Percentiles rank a stretch among this genome's conserved stretches.
Conservation (phyloP, 78 protist species). For the Creolimax fragrantissima region DNA sequence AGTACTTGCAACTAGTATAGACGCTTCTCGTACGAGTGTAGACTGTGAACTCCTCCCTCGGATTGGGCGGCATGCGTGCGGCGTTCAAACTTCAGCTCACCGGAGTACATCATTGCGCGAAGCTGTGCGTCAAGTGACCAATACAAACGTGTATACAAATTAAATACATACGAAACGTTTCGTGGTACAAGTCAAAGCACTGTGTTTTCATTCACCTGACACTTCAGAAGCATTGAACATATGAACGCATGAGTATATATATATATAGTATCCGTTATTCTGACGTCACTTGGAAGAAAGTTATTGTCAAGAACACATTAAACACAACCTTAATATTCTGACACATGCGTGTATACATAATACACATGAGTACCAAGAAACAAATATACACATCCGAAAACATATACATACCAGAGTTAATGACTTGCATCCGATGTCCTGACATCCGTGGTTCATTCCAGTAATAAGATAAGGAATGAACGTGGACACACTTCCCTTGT, state of each 20-base stretch:
- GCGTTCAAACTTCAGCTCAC: slow-evolving; percentile 60
- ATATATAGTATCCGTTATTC: too few species aligned
- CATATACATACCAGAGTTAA: background rate
- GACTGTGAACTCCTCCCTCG: slow-evolving; percentile 74
- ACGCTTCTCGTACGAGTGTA: slow-evolving; percentile 41
- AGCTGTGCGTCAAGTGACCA: background rate
- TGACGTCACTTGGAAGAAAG: too few species aligned
- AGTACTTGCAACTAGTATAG: background rate
- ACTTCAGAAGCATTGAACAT: too few species aligned
- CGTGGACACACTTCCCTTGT: slow-evolving; percentile 64
- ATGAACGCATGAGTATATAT: too few species aligned
- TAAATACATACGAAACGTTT: too few species aligned
- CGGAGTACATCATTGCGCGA: slow-evolving; percentile 30
- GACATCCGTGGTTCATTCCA: slow-evolving; percentile 72
- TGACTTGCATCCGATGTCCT: slow-evolving; percentile 62
- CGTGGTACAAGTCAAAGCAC: too few species aligned
- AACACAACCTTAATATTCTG: too few species aligned
- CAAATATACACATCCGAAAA: background rate
- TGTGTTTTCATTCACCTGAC: too few species aligned
- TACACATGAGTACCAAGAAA: background rate
- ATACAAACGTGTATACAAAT: too few species aligned
- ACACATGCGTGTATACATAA: background rate
- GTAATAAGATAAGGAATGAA: slow-evolving; percentile 48
- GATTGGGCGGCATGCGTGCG: slow-evolving; percentile 71
- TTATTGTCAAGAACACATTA: too few species aligned